Percentiles rank a stretch among this genome's conserved stretches.
These are phyloP conservation scores for Cylindrotheca fusiformis DNA, from an alignment of 108 stramenopile genomes.

Conservation along the genomic window DNA sequence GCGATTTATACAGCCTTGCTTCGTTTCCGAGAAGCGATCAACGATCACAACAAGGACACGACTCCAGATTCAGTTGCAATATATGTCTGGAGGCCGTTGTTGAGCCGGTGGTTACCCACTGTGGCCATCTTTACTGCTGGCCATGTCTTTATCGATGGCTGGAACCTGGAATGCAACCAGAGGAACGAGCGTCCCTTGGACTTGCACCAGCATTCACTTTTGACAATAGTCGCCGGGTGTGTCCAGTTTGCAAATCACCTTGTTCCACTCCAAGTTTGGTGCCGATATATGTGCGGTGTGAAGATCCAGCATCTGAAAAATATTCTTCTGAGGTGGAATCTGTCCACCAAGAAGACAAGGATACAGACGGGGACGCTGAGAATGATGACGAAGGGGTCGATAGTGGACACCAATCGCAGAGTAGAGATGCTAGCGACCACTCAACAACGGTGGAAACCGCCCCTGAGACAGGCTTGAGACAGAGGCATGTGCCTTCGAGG, in stretches of 20 bases:
- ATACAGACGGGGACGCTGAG: neutral
- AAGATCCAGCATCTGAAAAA: constrained; percentile 13
- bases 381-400: constrained; percentile 4
- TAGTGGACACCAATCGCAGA: neutral
- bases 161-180: constrained; percentile 56
- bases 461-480: constrained; percentile 1
- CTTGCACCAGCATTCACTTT: constrained; percentile 11
- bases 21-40: no score
- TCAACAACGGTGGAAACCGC: no score
- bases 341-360: constrained; percentile 2
- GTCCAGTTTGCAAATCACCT: constrained; percentile 81
- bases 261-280: constrained; percentile 69
- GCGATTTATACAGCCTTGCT: no score
- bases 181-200: constrained; percentile 40
- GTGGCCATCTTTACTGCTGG: constrained; percentile 94
- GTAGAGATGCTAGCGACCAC: no score
- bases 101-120: constrained; percentile 85
- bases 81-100: constrained; percentile 81
- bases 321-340: neutral
- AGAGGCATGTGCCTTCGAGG: constrained; percentile 6
- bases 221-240: constrained; percentile 47
- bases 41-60: constrained; percentile 7
- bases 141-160: constrained; percentile 82
- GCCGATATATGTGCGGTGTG: constrained; percentile 72
- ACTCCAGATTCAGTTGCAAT: constrained; percentile 76